phyloP scores from a whole-genome alignment of 1,139 yeast genomes.

The Pichia sorboxylosa region DNA sequence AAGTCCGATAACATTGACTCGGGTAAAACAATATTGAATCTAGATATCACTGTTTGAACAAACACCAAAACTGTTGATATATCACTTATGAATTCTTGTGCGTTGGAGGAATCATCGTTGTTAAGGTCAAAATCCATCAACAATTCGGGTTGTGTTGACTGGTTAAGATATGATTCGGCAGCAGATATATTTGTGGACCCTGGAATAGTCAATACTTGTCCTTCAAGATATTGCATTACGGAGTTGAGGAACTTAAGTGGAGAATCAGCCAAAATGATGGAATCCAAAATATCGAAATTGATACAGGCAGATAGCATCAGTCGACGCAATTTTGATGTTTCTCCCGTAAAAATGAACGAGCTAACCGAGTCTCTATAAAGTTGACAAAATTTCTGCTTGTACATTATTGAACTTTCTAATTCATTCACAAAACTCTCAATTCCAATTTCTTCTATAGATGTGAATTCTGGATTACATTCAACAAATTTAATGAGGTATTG shows the following conservation, averaged over 20 bases:
- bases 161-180: slow-evolving; percentile 7
- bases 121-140: slow-evolving; percentile 23
- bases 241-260: slow-evolving; percentile 19
- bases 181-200: slow-evolving; percentile 7
- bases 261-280: slow-evolving; percentile 13
- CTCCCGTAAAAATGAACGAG: slow-evolving; percentile 17
- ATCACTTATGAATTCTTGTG: slow-evolving; percentile 59
- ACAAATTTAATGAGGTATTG: slow-evolving; percentile 16
- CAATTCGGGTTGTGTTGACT: slow-evolving; percentile 14
- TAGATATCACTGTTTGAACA: slow-evolving; percentile 32
- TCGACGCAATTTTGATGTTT: slow-evolving; percentile 19
- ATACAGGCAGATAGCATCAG: slow-evolving; percentile 16
- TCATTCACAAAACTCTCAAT: slow-evolving; percentile 13
- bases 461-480: slow-evolving; percentile 23
- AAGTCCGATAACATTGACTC: not conserved
- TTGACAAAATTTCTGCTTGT: slow-evolving; percentile 13
- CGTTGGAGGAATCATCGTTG: slow-evolving; percentile 30
- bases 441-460: slow-evolving; percentile 22
- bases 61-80: slow-evolving; percentile 50
- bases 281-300: slow-evolving; percentile 13
- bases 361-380: slow-evolving; percentile 12
- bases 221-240: slow-evolving; percentile 17
- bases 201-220: slow-evolving; percentile 13
- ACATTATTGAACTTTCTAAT: slow-evolving; percentile 9
- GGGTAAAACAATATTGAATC: slow-evolving; percentile 24